Evolutionary conservation across 1,284 basidiomycete species (phyloP).

Genomic region (Pisolithus thermaeus): DNA sequence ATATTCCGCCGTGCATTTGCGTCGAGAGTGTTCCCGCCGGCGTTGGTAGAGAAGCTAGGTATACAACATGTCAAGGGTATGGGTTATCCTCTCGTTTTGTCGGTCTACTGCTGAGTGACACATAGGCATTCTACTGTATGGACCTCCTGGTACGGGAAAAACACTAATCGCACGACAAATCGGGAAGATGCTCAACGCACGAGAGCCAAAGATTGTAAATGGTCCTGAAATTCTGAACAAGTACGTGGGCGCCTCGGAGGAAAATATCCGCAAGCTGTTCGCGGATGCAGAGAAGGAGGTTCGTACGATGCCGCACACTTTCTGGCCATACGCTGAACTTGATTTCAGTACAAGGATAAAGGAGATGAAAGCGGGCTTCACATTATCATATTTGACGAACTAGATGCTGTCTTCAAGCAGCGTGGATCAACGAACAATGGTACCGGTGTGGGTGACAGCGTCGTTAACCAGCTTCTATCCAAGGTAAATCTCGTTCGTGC

Average conservation of each 20-base stretch:
- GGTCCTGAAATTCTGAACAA: slow-evolving; percentile 98
- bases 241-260: slow-evolving; percentile 97
- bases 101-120: not conserved
- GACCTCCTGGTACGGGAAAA: slow-evolving; percentile 98
- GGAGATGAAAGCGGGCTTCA: slow-evolving; percentile 98
- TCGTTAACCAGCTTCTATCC: slow-evolving; percentile 97
- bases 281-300: slow-evolving; percentile 97
- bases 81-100: slow-evolving; percentile 6
- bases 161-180: slow-evolving; percentile 98
- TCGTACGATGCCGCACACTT: slow-evolving; percentile 11
- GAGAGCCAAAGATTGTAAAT: slow-evolving; percentile 98
- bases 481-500: slow-evolving; percentile 50
- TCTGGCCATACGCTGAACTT: not conserved
- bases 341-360: slow-evolving; percentile 85
- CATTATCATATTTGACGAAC: slow-evolving; percentile 99
- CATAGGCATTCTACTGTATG: slow-evolving; percentile 87
- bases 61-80: slow-evolving; percentile 97
- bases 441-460: slow-evolving; percentile 98
- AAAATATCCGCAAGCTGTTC: slow-evolving; percentile 98
- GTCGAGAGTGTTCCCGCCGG: slow-evolving; percentile 95
- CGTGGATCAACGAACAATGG: slow-evolving; percentile 85
- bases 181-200: slow-evolving; percentile 98
- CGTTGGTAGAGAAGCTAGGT: slow-evolving; percentile 94
- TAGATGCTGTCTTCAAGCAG: slow-evolving; percentile 99
- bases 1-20: slow-evolving; percentile 99